Evolutionary conservation across 2,329 filamentous ascomycete species (phyloP), one percentile per base, ranked within the genome.

Genomic region (Penicillium sp.): DNA sequence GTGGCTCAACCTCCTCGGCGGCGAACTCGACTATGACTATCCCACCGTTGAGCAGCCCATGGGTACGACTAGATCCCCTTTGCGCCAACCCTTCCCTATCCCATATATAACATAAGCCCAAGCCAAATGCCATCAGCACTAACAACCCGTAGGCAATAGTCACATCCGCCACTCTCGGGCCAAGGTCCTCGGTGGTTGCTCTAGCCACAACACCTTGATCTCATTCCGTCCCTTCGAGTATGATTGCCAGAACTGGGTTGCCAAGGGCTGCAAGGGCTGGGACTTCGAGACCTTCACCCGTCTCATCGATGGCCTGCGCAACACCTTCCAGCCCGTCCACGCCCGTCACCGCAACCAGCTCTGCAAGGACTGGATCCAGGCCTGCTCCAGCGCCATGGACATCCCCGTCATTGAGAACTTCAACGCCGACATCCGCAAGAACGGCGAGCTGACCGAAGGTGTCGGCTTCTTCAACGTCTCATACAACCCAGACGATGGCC

Each of bases 141-240:
- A 44, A 55, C 56, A 11, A 7, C 45, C 61, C 58, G 64, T 76
- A 84, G 91, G 91, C 70, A 96, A 96, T 81, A 94, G 90, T 52
- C 84, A 91, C 77, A 96, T 96, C 77, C 87, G 91, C 61, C 92
- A 96, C 79, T 95, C 92, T 13, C 88, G 92, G 59, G 92, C 92
- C 60, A 96, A 96, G 80, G 91, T 96, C 34, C 83, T 96, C 26
- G 92, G 92, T 64, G 92, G 92, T 63, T 96, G 92, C 81, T 95
- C 91, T 40, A 93, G 89, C 55, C 92, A 96, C 82, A 96, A 96
- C 78, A 96, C 92, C 18, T 81, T 96, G 67, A 96, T 96, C 74
- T 94, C 90, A 16, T 96, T 96, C 84, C 86, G 91, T 23, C 91
- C 92, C 7, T 95, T 96, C 70, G 86, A 92, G 74, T 92, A 95